Evolutionary conservation across 768 basidiomycete species (phyloP), one percentile per base, ranked within the genome.

Genomic region (Phlegmacium glaucopus): DNA sequence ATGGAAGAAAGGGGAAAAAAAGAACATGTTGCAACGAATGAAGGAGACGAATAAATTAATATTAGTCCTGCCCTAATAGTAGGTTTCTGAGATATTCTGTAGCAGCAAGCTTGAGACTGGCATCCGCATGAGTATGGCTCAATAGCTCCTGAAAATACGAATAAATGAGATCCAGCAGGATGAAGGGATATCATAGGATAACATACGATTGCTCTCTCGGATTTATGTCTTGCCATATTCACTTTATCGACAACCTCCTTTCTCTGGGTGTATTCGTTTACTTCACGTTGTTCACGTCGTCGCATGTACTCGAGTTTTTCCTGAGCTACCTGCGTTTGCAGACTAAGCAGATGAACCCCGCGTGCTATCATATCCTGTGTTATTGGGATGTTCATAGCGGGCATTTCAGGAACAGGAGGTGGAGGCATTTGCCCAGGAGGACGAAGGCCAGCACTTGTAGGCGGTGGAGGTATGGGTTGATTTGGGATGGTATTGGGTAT

Each of bases 1-100:
- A 30, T 11, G 29, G 12, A 39, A 40, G 17, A 40, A 15, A 36
- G 30, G 8, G n/a, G n/a, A n/a, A n/a, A 16, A 15, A 38, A 26
- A 17, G 39, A 11, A 22, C 16, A 28, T 30, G 29, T 9, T 6
- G 34, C 9, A 26, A 11, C 6, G 17, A n/a, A 13, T 30, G 8
- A 37, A 35, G 26, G 16, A 27, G 29, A 32, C 44, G 44, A 27
- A 51, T 42, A 48, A 39, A 45, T 40, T 34, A 37, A 35, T 48
- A 57, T 56, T 56, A 73, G 48, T 77, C 75, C 41, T 65, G 56
- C 22, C 22, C 22, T 26, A 67, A 60, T 51, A 87, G 83, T 25
- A 87, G 66, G 58, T 78, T 82, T 66, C 84, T 85, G 54, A 89
- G 66, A 66, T 85, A 89, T 42, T 87, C 85, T 36, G 80, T 75